Percentiles rank a stretch among this genome's conserved stretches.
Conservation (phyloP, 805 yeast species). For the Kluyveromyces lactis region DNA sequence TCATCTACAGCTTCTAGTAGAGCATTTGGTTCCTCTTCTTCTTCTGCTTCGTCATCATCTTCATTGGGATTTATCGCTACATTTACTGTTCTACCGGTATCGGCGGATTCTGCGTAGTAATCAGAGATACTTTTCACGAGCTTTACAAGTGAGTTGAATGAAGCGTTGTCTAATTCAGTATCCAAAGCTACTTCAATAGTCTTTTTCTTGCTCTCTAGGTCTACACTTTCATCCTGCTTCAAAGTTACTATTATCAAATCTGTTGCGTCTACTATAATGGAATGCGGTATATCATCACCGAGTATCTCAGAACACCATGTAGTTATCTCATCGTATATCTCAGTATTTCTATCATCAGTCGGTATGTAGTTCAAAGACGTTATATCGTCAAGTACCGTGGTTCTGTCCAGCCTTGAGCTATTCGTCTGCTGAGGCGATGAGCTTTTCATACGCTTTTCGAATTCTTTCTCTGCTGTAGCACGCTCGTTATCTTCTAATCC, state of each 20-base stretch:
- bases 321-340: slow-evolving; percentile 48
- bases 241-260: slow-evolving; percentile 18
- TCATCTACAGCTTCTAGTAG: slow-evolving; percentile 21
- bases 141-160: slow-evolving; percentile 37
- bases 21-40: slow-evolving; percentile 26
- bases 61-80: slow-evolving; percentile 16
- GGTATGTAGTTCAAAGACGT: slow-evolving; percentile 60
- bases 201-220: slow-evolving; percentile 35
- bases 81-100: slow-evolving; percentile 3
- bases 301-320: slow-evolving; percentile 48
- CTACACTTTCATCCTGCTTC: slow-evolving; percentile 14
- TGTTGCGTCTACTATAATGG: slow-evolving; percentile 39
- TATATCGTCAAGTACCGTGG: slow-evolving; percentile 27
- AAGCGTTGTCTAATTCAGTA: slow-evolving; percentile 24
- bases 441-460: not conserved
- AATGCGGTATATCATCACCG: slow-evolving; percentile 70
- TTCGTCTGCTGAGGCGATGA: slow-evolving; percentile 3
- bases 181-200: slow-evolving; percentile 40
- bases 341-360: slow-evolving; percentile 41
- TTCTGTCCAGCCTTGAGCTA: not conserved
- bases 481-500: slow-evolving; percentile 13
- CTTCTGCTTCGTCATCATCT: slow-evolving; percentile 39
- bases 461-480: slow-evolving; percentile 12
- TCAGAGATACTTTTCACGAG: slow-evolving; percentile 45
- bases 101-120: slow-evolving; percentile 26